Evolutionary conservation across 1,284 basidiomycete genomes (phyloP).

Genomic region (Ceratobasidium papillatum): DNA sequence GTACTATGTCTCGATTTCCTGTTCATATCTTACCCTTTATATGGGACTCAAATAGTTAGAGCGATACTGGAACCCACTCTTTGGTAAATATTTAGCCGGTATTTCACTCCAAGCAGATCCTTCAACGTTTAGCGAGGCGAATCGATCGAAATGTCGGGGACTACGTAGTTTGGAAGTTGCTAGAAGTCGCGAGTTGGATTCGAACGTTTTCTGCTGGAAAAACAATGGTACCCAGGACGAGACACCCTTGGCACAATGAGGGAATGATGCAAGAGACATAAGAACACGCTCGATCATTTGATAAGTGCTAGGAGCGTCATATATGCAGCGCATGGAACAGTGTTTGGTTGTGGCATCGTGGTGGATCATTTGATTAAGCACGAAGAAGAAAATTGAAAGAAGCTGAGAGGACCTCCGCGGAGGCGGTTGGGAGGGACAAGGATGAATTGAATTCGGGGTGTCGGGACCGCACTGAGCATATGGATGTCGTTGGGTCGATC

Average conservation of each 20-base stretch:
- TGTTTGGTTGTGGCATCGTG: not conserved
- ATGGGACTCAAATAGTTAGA: not conserved
- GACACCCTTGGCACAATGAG: not conserved
- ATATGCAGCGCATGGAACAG: not conserved
- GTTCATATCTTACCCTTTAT: not conserved
- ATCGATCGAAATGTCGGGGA: not conserved
- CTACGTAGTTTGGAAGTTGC: not conserved
- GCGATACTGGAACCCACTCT: no score
- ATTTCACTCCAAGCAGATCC: not conserved
- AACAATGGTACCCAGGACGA: not conserved
- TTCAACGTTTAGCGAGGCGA: not conserved
- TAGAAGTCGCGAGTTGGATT: not conserved
- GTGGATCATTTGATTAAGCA: not conserved
- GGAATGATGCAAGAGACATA: not conserved
- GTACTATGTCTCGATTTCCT: not conserved
- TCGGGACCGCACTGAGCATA: slow-evolving; percentile 14
- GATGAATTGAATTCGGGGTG: not conserved
- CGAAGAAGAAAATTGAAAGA: not conserved
- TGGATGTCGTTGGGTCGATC: slow-evolving; percentile 7
- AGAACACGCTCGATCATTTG: not conserved
- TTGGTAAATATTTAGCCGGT: not conserved
- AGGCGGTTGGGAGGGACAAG: not conserved
- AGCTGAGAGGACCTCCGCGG: not conserved
- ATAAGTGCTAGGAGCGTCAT: not conserved
- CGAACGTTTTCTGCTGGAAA: slow-evolving; percentile 2